Conservation (phyloP, 257 asterid species). For the Solanum lignicaule region DNA sequence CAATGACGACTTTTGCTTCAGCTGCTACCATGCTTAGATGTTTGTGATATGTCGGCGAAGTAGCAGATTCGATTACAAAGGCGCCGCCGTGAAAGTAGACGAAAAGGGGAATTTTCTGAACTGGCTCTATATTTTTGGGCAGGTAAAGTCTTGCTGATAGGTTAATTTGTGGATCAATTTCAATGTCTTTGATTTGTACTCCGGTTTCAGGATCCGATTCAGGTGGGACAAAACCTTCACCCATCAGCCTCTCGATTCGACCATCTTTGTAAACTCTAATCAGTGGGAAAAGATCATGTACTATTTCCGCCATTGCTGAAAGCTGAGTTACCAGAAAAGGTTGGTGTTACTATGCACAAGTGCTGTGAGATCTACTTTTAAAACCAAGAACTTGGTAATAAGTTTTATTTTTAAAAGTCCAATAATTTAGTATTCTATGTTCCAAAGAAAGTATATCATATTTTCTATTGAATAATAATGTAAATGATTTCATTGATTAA, state of each 20-base stretch:
- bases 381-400: neutral
- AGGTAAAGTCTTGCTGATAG: constrained; percentile 37
- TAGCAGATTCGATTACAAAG: constrained; percentile 34
- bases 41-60: constrained; percentile 19
- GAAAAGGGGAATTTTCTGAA: constrained; percentile 31
- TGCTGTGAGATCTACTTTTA: neutral
- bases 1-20: constrained; percentile 24
- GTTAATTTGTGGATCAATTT: constrained; percentile 9
- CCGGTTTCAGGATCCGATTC: constrained; percentile 32
- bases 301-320: constrained; percentile 17
- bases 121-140: constrained; percentile 16
- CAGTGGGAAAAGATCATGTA: constrained; percentile 28
- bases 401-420: too few species aligned
- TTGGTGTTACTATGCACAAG: neutral
- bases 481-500: too few species aligned
- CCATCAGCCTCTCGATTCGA: constrained; percentile 19
- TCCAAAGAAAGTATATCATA: too few species aligned
- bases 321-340: neutral
- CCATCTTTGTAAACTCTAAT: constrained; percentile 31
- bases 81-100: constrained; percentile 68
- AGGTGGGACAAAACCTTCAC: constrained; percentile 9
- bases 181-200: constrained; percentile 38
- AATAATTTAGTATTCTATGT: neutral
- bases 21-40: constrained; percentile 26
- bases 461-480: too few species aligned